Base-by-base conservation (phyloP, 768 basidiomycete genomes). In the Suillus bovinus region DNA sequence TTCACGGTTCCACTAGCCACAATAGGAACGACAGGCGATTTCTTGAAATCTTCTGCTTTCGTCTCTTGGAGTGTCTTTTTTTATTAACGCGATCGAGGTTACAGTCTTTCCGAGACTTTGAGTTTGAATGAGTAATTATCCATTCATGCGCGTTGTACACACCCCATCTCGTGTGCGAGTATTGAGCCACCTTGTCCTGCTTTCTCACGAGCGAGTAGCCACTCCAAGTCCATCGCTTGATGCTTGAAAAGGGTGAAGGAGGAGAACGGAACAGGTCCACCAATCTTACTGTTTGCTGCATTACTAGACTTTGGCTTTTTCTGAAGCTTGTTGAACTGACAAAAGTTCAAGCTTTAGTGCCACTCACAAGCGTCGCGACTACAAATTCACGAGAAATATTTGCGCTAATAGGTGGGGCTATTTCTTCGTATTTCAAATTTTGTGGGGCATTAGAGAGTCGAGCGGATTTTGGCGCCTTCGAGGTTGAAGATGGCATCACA, bases 151-250 rank as follows among this genome's bases (percentile, higher is more conserved):
- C 9, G 6, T 38, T 50, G 22, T 24, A 58, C 41, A 14, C 7
- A 58, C 39, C 14, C 56, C 56, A 58, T 50, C 22, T 58, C 22
- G 20, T 49, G 29, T 13, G 22, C 56, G 17, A 58, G 56, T 17
- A 57, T 47, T 6, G 36, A 38, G 8, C 56, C 56, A n/a, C 56
- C 39, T 24, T 50, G 38, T 31, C 29, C 41, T 38, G 24, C 56
- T 31, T 38, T 58, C 41, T 58, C 56, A 3, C 56, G 22, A 14
- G 16, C 17, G 11, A 38, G 29, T 1, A 58, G 10, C 41, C 17
- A 49, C 41, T 58, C 41, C 16, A 50, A 41, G 4, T 49, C 56
- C 29, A 46, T 58, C 56, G 56, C 56, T 31, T 58, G 39, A 58
- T 58, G 41, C 13, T 58, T 50, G 38, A 38, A 58, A 38, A 58